A percentile compares a stretch with the other conserved stretches of the same genome.
phyloP scores from a whole-genome alignment of 768 basidiomycete species.

The Tulasnella sp. region DNA sequence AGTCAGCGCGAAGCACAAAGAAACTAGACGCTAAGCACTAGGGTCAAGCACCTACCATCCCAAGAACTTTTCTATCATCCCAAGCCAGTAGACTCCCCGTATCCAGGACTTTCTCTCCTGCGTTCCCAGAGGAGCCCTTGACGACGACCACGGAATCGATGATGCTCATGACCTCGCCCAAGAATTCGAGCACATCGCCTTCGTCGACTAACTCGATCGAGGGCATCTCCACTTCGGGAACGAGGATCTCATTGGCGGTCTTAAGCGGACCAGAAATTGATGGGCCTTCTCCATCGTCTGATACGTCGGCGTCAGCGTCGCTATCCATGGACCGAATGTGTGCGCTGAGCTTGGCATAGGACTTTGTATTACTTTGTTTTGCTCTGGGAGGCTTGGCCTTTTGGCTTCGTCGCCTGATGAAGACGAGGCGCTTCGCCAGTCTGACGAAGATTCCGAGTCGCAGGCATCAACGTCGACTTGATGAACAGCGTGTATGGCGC shows the following conservation, averaged over 20 bases:
- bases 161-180: conserved; percentile 69
- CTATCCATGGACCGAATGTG: not conserved
- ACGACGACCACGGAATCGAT: conserved; percentile 65
- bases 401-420: not conserved
- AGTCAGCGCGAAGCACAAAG: not conserved
- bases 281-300: not conserved
- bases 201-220: conserved; percentile 49
- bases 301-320: too few species aligned
- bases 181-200: conserved; percentile 57
- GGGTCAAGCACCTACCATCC: conserved; percentile 51
- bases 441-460: not conserved
- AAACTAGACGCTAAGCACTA: not conserved
- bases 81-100: conserved; percentile 86
- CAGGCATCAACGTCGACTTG: not conserved
- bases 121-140: conserved; percentile 42
- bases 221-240: conserved; percentile 33
- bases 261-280: not conserved
- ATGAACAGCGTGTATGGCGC: not conserved
- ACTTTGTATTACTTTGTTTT: not conserved
- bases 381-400: not conserved
- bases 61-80: conserved; percentile 79
- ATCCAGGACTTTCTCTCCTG: conserved; percentile 59
- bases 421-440: not conserved
- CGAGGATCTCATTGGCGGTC: conserved; percentile 33
- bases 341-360: not conserved